A percentile compares a stretch with the other conserved stretches of the same genome.
Evolutionary conservation across 345 rosid genomes (phyloP).

Genomic region (Litchi chinensis): DNA sequence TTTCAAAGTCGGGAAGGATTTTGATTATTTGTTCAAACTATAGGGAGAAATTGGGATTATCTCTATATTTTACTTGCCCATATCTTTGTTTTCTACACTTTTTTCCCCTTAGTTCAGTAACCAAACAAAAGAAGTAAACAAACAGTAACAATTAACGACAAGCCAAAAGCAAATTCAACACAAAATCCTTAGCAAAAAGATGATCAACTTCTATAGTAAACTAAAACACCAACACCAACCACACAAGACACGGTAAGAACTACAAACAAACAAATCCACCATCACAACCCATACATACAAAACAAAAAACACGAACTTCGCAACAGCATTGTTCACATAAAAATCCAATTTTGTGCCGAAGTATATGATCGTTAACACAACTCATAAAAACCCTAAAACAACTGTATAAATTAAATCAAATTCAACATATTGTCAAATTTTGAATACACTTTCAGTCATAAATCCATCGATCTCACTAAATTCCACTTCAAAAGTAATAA

Average conservation of each 20-base stretch:
- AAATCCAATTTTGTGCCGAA: neutral
- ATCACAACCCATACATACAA: too few relatives aligned
- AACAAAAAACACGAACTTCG: too few relatives aligned
- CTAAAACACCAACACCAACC: neutral
- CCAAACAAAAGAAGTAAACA: neutral
- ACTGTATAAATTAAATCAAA: too few relatives aligned
- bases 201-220: neutral
- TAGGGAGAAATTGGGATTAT: too few relatives aligned
- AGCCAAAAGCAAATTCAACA: neutral
- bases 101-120: too few relatives aligned
- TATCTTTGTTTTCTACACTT: too few relatives aligned
- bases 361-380: neutral
- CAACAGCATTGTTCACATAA: neutral
- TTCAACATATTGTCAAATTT: neutral
- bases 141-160: neutral
- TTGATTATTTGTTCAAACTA: too few relatives aligned
- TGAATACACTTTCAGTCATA: too few relatives aligned
- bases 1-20: too few relatives aligned
- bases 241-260: neutral
- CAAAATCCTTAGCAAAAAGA: neutral
- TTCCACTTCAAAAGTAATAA: neutral
- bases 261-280: neutral
- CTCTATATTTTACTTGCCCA: too few relatives aligned
- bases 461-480: neutral
- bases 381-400: neutral